Evolutionary conservation across 345 rosid species (phyloP).

Genomic region (Angophora floribunda): DNA sequence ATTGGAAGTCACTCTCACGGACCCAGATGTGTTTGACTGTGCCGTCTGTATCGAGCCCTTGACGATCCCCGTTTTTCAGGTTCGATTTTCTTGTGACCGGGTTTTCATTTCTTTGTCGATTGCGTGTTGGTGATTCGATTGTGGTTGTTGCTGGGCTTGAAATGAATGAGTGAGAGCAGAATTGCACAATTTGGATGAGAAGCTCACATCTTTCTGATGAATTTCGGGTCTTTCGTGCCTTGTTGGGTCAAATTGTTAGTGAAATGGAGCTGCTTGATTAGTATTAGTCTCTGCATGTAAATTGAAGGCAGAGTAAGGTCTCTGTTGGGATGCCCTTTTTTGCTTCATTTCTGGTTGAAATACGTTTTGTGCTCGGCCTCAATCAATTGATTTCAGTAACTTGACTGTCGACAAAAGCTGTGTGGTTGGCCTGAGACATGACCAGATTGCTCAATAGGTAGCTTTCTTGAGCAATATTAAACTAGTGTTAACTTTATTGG

Average conservation of each 20-base stretch:
- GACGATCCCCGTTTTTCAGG: constrained; percentile 49
- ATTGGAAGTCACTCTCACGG: constrained; percentile 21
- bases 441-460: background rate
- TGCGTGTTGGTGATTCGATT: background rate
- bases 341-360: background rate
- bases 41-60: constrained; percentile 36
- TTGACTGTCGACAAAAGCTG: background rate
- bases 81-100: background rate
- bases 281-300: background rate
- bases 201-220: background rate
- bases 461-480: background rate
- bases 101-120: background rate
- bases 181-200: background rate
- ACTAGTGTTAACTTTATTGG: background rate
- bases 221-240: background rate
- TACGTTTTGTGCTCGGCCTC: background rate
- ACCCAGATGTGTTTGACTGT: constrained; percentile 53
- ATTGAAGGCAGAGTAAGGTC: background rate
- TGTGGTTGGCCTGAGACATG: background rate
- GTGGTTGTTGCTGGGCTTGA: background rate
- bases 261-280: background rate
- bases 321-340: background rate
- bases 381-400: background rate
- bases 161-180: background rate
- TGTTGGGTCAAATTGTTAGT: background rate